phyloP scores from a whole-genome alignment of 441 rosid genomes.

The Codiaeum variegatum region DNA sequence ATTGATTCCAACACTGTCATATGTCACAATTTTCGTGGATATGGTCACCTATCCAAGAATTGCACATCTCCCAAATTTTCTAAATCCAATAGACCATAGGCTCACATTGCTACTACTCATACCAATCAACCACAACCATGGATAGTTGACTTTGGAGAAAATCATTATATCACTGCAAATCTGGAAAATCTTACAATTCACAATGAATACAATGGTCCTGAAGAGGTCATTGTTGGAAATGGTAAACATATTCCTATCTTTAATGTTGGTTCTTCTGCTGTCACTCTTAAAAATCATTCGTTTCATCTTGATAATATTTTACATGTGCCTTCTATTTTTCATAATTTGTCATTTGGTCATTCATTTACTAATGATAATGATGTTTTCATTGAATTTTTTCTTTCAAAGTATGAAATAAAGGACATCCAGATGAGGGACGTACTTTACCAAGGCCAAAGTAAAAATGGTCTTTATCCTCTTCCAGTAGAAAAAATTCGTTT shows the following conservation, averaged over 20 bases:
- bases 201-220: background rate
- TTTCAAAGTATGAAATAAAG: background rate
- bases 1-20: too few species aligned
- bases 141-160: background rate
- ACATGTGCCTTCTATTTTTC: background rate
- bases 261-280: background rate
- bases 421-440: background rate
- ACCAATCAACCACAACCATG: background rate
- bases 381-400: background rate
- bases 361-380: background rate
- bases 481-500: too few species aligned
- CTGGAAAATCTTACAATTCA: background rate
- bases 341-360: background rate
- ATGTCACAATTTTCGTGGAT: background rate
- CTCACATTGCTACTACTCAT: background rate
- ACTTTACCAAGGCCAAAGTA: background rate
- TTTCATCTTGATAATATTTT: background rate
- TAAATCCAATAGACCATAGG: background rate
- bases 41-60: background rate
- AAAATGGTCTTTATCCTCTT: background rate
- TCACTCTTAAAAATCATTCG: background rate
- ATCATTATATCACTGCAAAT: background rate
- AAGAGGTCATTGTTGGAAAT: background rate
- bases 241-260: background rate
- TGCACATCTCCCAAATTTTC: background rate